A percentile compares a stretch with the other conserved stretches of the same genome.
Conservation (phyloP, 2,329 filamentous ascomycete genomes). For the Macrophomina tecta region DNA sequence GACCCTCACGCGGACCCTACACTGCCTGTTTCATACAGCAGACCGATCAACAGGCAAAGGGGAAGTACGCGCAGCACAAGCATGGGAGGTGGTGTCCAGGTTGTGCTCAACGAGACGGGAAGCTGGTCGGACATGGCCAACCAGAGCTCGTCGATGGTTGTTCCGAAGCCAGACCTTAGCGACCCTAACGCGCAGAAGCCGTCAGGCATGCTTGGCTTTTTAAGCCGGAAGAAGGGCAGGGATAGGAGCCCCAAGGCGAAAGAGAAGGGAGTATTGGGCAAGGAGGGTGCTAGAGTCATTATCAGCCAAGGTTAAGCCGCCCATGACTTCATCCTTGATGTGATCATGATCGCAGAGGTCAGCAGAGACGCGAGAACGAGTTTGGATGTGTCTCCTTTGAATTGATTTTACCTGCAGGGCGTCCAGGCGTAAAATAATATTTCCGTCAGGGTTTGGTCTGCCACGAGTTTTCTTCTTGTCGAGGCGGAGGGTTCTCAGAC, state of each 20-base stretch:
- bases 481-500: conserved; percentile 3
- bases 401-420: conserved; percentile 25
- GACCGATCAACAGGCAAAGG: conserved; percentile 56
- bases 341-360: conserved; percentile 14
- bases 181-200: conserved; percentile 53
- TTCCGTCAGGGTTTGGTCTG: conserved; percentile 23
- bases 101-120: conserved; percentile 85
- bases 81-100: conserved; percentile 83
- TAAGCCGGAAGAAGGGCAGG: conserved; percentile 86
- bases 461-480: conserved; percentile 17
- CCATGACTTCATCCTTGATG: conserved; percentile 5
- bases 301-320: conserved; percentile 49
- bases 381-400: conserved; percentile 24
- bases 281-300: conserved; percentile 80
- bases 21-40: conserved; percentile 40
- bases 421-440: conserved; percentile 23
- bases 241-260: conserved; percentile 93
- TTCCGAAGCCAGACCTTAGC: conserved; percentile 53
- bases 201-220: conserved; percentile 88
- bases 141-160: conserved; percentile 76
- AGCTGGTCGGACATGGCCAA: conserved; percentile 92
- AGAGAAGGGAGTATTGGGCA: conserved; percentile 90
- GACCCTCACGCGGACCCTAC: conserved; percentile 36
- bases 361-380: conserved; percentile 23
- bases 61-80: conserved; percentile 74